Evolutionary conservation across 371 early-diverging fungal genomes (phyloP), one percentile per base, ranked within the genome.

Genomic region (Choanephora cucurbitarum): DNA sequence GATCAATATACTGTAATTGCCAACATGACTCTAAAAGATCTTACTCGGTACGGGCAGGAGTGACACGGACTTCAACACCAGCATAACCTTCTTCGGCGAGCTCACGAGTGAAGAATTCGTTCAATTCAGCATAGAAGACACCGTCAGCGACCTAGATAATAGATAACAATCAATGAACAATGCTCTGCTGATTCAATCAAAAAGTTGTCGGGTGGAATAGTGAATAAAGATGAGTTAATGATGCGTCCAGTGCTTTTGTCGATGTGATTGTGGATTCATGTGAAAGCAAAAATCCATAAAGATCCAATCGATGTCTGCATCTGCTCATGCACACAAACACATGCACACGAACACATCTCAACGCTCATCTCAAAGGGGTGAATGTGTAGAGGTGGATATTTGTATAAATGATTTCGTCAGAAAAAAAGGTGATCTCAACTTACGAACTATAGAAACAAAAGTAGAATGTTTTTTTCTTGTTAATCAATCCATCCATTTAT

Each of bases 101-200:
- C 82, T 93, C 89, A 75, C 96, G 95, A 73, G 91, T 90, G 78
- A 98, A 90, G 88, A 96, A 95, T 82, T 96, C 95, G 91, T 98
- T 97, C 71, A 98, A 88, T 83, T 98, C 98, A 72, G 98, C 96
- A 87, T 94, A 96, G 90, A 98, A 97, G 57, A 98, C 96, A 89
- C 98, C 98, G 85, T 98, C 98, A 80, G 96, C 96, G 73, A 98
- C 94, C 80, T 72, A 44, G 17, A 68, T 39, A 28, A 28, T 28
- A 7, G 7, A 28, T 33, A 28, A 17, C 15, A 14, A 22, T 1
- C 28, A 28, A 47, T 39, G n/a, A 53, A 18, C 41, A n/a, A 14
- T n/a, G 18, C 14, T 44, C 21, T 44, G 17, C 19, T 44, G n/a
- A 8, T 44, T 44, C 5, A 19, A 23, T 24, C 41, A 28, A 28